Conservation (phyloP, 257 asterid genomes). For the Forsythia viridissima region DNA sequence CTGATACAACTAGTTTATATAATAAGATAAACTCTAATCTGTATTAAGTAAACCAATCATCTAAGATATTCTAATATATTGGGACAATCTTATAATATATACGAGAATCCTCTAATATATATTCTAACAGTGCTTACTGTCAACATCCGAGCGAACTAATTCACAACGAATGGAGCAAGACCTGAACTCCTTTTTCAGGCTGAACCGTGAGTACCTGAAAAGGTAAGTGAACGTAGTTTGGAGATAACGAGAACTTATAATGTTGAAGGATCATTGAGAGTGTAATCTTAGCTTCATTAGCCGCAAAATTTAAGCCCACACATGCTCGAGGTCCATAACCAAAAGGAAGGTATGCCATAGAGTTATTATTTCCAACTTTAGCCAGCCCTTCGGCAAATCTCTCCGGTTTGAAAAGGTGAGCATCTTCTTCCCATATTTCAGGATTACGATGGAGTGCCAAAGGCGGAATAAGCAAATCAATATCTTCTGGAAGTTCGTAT, state of each 20-base stretch:
- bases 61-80: no score
- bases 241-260: conserved; percentile 32
- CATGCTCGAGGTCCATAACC: conserved; percentile 10
- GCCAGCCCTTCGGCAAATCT: not conserved
- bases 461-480: not conserved
- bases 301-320: conserved; percentile 28
- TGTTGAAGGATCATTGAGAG: conserved; percentile 47
- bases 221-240: conserved; percentile 42
- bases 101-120: no score
- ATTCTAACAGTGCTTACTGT: not conserved
- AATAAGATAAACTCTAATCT: no score
- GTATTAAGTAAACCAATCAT: no score
- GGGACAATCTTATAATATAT: no score
- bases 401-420: not conserved
- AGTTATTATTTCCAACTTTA: not conserved
- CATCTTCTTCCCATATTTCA: not conserved
- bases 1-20: no score
- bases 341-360: not conserved
- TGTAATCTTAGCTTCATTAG: conserved; percentile 35
- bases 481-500: not conserved
- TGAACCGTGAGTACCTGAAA: conserved; percentile 18
- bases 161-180: conserved; percentile 36
- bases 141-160: not conserved
- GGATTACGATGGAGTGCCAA: not conserved
- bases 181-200: conserved; percentile 38